Base-by-base conservation (phyloP, 257 asterid genomes). In the Coffea canephora region DNA sequence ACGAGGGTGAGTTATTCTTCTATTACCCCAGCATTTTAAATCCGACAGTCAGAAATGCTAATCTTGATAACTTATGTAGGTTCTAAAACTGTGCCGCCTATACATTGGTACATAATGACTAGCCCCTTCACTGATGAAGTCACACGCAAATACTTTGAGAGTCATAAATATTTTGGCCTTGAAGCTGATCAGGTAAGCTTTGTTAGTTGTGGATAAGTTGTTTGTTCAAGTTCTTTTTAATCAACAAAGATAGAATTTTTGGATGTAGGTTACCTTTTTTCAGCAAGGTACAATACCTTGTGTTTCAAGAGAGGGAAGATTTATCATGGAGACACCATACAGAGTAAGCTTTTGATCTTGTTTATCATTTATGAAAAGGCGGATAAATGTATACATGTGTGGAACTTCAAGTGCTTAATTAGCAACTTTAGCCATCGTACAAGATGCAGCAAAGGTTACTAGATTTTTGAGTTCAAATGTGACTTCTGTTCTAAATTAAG, bases 101-200 rank as follows among this genome's bases (percentile, higher is more conserved):
- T 95, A 78, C 97, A 86, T 76, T 95, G 98, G 98, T 95, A 95
- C 88, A 93, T 95, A 84, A 95, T 95, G 99, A 95, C 99, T 71
- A 93, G 99, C 83, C 99, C 99, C 80, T 93, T 93, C 82, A 95
- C 97, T 62, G 98, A 95, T 80, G 97, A 93, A 82, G 90, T 93
- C 80, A 93, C 94, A 61, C 96, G 90, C 75, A 92, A 90, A 82
- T 95, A 88, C 84, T 92, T 95, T 83, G 98, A 95, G 84, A 88
- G 93, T 82, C 97, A 84, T 76, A 95, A 89, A 87, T 93, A 90
- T 87, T 93, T 95, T 90, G 99, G 99, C 80, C 99, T 95, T 23
- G 96, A 92, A 89, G 86, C 91, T 76, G 97, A 92, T 82, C 99
- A 93, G 86, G 99, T 95, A 80, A 86, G 89, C 83, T 71, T 3